phyloP scores from a whole-genome alignment of 768 basidiomycete species.

The Naganishia onofrii region DNA sequence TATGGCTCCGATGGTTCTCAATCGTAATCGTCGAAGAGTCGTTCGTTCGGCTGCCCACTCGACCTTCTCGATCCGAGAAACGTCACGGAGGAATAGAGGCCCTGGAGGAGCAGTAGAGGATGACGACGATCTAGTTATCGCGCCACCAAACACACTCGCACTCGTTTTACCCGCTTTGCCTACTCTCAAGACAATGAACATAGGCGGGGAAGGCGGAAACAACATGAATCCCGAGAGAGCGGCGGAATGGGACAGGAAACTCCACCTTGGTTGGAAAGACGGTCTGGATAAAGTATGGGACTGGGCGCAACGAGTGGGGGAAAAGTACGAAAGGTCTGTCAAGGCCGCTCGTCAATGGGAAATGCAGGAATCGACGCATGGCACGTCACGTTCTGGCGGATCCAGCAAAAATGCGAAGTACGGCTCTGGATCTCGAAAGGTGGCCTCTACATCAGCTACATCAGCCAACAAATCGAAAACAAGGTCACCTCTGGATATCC shows the following conservation, averaged over 20 bases:
- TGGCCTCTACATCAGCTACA: neutral
- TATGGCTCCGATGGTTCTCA: constrained; percentile 11
- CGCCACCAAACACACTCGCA: constrained; percentile 41
- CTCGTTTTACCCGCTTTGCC: constrained; percentile 51
- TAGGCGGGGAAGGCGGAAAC: constrained; percentile 48
- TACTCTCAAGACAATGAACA: constrained; percentile 41
- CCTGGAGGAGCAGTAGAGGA: constrained; percentile 27
- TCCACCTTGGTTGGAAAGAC: constrained; percentile 49
- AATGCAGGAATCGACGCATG: neutral
- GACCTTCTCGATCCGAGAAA: constrained; percentile 49
- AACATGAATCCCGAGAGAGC: constrained; percentile 34
- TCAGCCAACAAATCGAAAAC: constrained; percentile 28
- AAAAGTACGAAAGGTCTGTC: constrained; percentile 47
- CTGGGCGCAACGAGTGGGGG: constrained; percentile 49
- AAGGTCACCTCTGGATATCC: constrained; percentile 43
- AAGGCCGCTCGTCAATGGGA: constrained; percentile 47
- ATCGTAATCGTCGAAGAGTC: constrained; percentile 21
- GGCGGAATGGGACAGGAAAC: constrained; percentile 46
- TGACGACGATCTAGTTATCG: constrained; percentile 34
- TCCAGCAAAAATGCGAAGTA: neutral
- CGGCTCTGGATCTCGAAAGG: neutral
- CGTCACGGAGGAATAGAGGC: constrained; percentile 35
- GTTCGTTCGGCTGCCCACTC: constrained; percentile 49
- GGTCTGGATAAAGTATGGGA: constrained; percentile 44
- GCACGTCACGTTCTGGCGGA: neutral